phyloP scores from a whole-genome alignment of 2,329 filamentous ascomycete species.

The Periglandula ipomoeae region DNA sequence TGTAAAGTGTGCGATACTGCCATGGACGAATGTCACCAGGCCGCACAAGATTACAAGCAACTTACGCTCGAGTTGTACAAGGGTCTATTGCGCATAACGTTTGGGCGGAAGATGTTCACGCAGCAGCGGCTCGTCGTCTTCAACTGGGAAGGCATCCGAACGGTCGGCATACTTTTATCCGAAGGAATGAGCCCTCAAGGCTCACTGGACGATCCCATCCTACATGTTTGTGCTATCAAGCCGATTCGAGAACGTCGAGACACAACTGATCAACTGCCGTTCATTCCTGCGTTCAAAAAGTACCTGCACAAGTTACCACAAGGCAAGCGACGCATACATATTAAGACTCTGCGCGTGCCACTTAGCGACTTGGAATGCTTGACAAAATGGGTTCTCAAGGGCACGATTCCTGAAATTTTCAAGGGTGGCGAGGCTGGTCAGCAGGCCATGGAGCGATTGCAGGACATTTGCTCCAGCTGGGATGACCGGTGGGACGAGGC shows the following conservation, averaged over 20 bases:
- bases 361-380: slow-evolving; percentile 77
- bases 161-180: slow-evolving; percentile 68
- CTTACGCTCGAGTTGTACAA: slow-evolving; percentile 76
- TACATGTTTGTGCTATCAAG: slow-evolving; percentile 73
- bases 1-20: slow-evolving; percentile 75
- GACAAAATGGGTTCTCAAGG: slow-evolving; percentile 56
- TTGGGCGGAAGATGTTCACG: slow-evolving; percentile 71
- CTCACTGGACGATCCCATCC: slow-evolving; percentile 48
- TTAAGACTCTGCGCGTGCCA: slow-evolving; percentile 60
- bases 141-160: slow-evolving; percentile 73
- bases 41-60: slow-evolving; percentile 69
- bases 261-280: slow-evolving; percentile 80
- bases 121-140: slow-evolving; percentile 74
- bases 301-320: slow-evolving; percentile 61
- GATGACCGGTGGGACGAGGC: slow-evolving; percentile 73
- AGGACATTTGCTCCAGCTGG: slow-evolving; percentile 66
- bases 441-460: slow-evolving; percentile 58
- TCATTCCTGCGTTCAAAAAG: slow-evolving; percentile 60
- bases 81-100: slow-evolving; percentile 66
- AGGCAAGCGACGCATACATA: slow-evolving; percentile 55
- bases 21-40: slow-evolving; percentile 72
- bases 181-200: slow-evolving; percentile 61
- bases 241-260: slow-evolving; percentile 60
- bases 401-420: slow-evolving; percentile 52
- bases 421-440: slow-evolving; percentile 37